Conservation (phyloP, 129 eudicot species). For the Erigeron canadensis region DNA sequence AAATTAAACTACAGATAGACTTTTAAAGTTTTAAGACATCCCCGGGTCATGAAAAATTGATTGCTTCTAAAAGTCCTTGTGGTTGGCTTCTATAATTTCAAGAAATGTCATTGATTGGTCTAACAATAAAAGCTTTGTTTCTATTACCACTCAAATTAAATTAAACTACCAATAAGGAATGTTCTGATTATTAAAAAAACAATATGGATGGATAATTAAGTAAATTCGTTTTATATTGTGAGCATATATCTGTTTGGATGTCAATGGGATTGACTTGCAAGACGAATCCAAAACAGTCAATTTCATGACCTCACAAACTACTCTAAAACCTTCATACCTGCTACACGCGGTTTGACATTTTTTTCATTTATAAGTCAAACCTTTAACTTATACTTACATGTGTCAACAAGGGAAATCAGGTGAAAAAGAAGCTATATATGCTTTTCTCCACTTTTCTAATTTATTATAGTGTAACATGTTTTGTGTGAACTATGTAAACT, state of each 20-base stretch:
- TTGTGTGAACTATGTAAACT: neutral
- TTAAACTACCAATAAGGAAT: neutral
- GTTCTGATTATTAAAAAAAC: neutral
- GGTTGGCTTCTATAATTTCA: conserved; percentile 3
- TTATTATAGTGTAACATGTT: neutral
- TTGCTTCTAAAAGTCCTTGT: neutral
- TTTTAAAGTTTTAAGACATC: too few relatives aligned
- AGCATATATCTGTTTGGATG: conserved; percentile 13
- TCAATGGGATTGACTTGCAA: conserved; percentile 24
- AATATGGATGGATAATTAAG: neutral
- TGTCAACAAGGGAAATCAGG: conserved; percentile 13
- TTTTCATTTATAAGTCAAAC: conserved; percentile 16
- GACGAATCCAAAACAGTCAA: conserved; percentile 36
- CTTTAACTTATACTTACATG: conserved; percentile 13
- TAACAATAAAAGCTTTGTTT: conserved; percentile 1
- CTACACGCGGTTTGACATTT: conserved; percentile 40
- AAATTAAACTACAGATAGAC: too few relatives aligned
- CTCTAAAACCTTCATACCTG: conserved; percentile 34
- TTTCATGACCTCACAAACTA: conserved; percentile 40
- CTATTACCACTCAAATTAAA: neutral
- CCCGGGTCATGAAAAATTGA: neutral
- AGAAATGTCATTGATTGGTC: conserved; percentile 6
- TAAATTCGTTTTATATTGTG: neutral
- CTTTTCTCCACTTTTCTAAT: neutral
- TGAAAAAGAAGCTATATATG: conserved; percentile 9